Evolutionary conservation across 1,139 yeast genomes (phyloP).

Genomic region (Blastobotrys serpentis): DNA sequence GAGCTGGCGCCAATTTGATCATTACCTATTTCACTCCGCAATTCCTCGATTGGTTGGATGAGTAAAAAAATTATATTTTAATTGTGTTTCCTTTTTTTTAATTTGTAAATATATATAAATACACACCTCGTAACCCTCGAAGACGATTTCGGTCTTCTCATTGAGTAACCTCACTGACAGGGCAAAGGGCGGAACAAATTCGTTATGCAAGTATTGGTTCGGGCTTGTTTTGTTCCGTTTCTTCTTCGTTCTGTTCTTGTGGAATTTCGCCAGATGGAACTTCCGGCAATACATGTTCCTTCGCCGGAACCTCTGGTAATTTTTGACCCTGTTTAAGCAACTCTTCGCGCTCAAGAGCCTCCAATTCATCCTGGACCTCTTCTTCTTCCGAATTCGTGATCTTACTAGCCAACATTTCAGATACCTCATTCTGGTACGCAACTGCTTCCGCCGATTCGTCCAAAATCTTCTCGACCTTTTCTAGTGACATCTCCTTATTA

Average conservation of each 20-base stretch:
- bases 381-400: slow-evolving; percentile 58
- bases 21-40: slow-evolving; percentile 96
- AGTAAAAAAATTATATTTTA: no score
- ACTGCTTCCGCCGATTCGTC: slow-evolving; percentile 85
- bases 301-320: slow-evolving; percentile 9
- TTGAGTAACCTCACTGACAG: no score
- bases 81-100: background rate
- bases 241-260: slow-evolving; percentile 29
- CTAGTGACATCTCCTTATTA: slow-evolving; percentile 74
- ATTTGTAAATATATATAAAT: background rate
- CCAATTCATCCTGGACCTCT: slow-evolving; percentile 67
- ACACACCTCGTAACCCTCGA: background rate
- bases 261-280: slow-evolving; percentile 24
- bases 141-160: no score
- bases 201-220: background rate
- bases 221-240: slow-evolving; percentile 23
- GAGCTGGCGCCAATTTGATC: slow-evolving; percentile 94
- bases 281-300: slow-evolving; percentile 29
- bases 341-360: slow-evolving; percentile 49
- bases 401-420: slow-evolving; percentile 45
- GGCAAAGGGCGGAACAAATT: no score
- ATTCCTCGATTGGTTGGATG: slow-evolving; percentile 79
- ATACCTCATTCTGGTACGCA: slow-evolving; percentile 64
- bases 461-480: slow-evolving; percentile 75
- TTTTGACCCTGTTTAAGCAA: slow-evolving; percentile 21